phyloP scores from a whole-genome alignment of 1,139 yeast genomes.

The Saccharomyces hybrid region DNA sequence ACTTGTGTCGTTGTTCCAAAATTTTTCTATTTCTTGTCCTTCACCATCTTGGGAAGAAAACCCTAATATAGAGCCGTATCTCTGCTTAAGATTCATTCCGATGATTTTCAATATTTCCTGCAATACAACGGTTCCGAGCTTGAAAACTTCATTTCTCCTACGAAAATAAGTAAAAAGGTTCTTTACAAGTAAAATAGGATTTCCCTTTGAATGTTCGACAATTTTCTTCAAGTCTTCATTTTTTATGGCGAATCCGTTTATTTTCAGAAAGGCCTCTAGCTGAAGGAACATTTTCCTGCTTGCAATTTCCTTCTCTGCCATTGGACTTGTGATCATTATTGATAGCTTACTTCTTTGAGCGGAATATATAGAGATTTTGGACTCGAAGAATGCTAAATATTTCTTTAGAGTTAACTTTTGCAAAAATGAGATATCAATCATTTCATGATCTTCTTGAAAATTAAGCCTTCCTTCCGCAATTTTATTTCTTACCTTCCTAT shows the following conservation, averaged over 20 bases:
- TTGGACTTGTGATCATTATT: conserved; percentile 34
- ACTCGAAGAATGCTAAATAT: conserved; percentile 33
- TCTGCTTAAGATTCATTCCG: conserved; percentile 3
- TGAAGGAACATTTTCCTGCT: conserved; percentile 34
- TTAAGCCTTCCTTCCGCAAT: conserved; percentile 39
- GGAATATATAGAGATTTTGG: conserved; percentile 36
- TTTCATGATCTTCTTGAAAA: conserved; percentile 36
- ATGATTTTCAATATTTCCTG: conserved; percentile 29
- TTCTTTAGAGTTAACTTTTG: conserved; percentile 26
- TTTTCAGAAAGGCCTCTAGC: conserved; percentile 35
- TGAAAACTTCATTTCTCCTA: conserved; percentile 35
- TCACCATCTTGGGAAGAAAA: background rate
- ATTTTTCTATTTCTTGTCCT: conserved; percentile 1
- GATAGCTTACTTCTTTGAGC: conserved; percentile 35
- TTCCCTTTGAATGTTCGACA: conserved; percentile 33
- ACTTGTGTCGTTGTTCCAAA: conserved; percentile 2
- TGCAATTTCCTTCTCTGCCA: conserved; percentile 32
- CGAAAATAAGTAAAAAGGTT: conserved; percentile 36
- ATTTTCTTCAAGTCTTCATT: conserved; percentile 34
- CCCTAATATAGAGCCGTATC: background rate
- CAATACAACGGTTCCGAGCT: conserved; percentile 30
- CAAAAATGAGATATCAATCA: conserved; percentile 30
- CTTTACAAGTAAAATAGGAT: conserved; percentile 33
- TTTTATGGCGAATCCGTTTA: conserved; percentile 39
- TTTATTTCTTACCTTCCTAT: conserved; percentile 42